Percentiles rank a stretch among this genome's conserved stretches.
Conservation (phyloP, 768 basidiomycete species). For the Leccinum barrowsii region DNA sequence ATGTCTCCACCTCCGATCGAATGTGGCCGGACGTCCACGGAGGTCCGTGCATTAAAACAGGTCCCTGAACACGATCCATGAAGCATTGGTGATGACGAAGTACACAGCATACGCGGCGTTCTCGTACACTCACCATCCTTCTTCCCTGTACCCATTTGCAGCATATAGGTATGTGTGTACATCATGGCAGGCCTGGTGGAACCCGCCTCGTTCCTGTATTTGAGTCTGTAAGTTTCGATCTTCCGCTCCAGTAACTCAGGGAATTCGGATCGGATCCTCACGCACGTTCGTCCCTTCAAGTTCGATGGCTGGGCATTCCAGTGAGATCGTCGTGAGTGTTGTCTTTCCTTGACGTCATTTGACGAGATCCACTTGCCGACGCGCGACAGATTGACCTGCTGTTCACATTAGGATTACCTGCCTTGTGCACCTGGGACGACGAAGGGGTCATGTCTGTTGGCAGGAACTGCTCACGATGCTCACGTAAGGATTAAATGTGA, state of each 20-base stretch:
- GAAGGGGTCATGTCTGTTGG: neutral
- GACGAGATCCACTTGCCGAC: neutral
- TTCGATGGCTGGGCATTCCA: neutral
- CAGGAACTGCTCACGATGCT: too few species aligned
- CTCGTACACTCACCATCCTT: neutral
- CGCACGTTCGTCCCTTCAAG: neutral
- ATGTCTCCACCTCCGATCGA: neutral
- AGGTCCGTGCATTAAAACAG: neutral
- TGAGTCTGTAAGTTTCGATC: neutral
- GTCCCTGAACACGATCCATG: neutral
- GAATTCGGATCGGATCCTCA: neutral
- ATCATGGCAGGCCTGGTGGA: neutral
- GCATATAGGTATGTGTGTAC: neutral
- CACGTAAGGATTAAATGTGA: too few species aligned
- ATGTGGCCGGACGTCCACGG: neutral
- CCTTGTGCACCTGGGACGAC: neutral
- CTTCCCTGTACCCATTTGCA: neutral
- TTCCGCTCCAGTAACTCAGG: neutral
- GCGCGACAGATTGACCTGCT: neutral
- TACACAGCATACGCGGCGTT: neutral
- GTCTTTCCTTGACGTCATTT: neutral
- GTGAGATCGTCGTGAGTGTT: neutral
- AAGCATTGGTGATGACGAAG: neutral
- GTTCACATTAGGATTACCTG: neutral
- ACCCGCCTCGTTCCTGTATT: neutral